Evolutionary conservation across 768 basidiomycete genomes (phyloP).

Genomic region (Rhizopogon salebrosus): DNA sequence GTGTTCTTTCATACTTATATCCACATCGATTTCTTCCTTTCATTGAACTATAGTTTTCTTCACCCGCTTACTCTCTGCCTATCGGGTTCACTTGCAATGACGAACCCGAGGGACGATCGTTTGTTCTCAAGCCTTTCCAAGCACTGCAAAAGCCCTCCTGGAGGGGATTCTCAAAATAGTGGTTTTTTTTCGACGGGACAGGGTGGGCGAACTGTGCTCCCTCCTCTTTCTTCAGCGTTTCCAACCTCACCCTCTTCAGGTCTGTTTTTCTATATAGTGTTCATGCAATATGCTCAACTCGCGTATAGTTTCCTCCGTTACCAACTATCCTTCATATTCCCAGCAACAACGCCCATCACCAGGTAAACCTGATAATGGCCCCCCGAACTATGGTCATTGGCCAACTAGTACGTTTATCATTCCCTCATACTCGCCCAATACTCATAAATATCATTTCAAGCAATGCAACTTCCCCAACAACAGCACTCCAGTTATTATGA

Average conservation of each 20-base stretch:
- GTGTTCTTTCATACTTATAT: constrained; percentile 41
- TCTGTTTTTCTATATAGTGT: constrained; percentile 63
- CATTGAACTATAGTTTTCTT: constrained; percentile 37
- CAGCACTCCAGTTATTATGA: constrained; percentile 52
- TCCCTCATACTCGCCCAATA: background rate
- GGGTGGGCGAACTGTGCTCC: constrained; percentile 87
- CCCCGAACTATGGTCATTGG: constrained; percentile 46
- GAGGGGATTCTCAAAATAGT: constrained; percentile 54
- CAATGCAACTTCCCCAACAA: constrained; percentile 35
- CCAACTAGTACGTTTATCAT: constrained; percentile 27
- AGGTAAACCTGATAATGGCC: constrained; percentile 52
- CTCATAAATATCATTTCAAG: constrained; percentile 4
- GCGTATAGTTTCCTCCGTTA: constrained; percentile 58
- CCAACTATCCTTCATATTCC: constrained; percentile 53
- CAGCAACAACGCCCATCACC: constrained; percentile 65
- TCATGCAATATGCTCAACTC: constrained; percentile 52
- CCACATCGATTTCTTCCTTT: constrained; percentile 52
- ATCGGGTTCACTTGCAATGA: constrained; percentile 58
- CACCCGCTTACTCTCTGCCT: constrained; percentile 50
- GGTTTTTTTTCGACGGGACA: constrained; percentile 74
- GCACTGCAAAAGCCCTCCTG: constrained; percentile 60
- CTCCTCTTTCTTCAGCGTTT: constrained; percentile 80
- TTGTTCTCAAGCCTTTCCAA: constrained; percentile 61
- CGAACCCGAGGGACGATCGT: constrained; percentile 67
- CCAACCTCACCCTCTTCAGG: constrained; percentile 89